Evolutionary conservation across 108 stramenopile species (phyloP).

Genomic region (Cyclotella kingstonii): DNA sequence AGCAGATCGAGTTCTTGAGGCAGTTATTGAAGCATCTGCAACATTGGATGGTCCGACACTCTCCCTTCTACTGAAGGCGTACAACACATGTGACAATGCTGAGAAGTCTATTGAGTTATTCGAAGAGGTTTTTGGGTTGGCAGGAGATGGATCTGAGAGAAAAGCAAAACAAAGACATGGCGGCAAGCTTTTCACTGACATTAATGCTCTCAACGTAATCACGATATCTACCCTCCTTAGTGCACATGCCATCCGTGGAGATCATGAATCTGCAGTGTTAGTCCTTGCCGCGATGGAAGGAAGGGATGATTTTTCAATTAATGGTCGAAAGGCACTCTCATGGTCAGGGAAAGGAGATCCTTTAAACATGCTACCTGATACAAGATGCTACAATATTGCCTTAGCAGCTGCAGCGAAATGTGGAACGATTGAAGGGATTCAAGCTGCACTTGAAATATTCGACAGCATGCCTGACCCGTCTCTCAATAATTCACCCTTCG

Average conservation of each 20-base stretch:
- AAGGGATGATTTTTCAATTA: constrained; percentile 41
- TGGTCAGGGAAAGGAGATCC: constrained; percentile 74
- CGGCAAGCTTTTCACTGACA: constrained; percentile 44
- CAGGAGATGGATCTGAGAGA: constrained; percentile 59
- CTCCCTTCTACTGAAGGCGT: constrained; percentile 73
- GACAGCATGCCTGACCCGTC: constrained; percentile 54
- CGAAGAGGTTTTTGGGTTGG: constrained; percentile 69
- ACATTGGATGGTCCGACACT: constrained; percentile 72
- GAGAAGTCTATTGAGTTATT: constrained; percentile 66
- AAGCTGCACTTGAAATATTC: constrained; percentile 59
- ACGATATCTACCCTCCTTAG: constrained; percentile 69
- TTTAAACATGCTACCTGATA: constrained; percentile 66
- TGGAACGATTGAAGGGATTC: constrained; percentile 50
- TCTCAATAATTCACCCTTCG: constrained; percentile 31
- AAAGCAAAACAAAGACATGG: constrained; percentile 21
- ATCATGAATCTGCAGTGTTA: constrained; percentile 54
- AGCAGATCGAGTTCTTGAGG: constrained; percentile 81
- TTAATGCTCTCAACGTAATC: constrained; percentile 64
- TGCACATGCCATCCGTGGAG: constrained; percentile 68
- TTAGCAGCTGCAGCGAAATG: constrained; percentile 69
- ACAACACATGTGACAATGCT: constrained; percentile 60
- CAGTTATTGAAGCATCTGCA: constrained; percentile 66
- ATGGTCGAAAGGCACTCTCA: constrained; percentile 40
- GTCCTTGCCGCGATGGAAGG: constrained; percentile 79
- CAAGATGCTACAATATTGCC: constrained; percentile 72